Evolutionary conservation across 768 basidiomycete species (phyloP), one percentile per base, ranked within the genome.

Genomic region (Mycena metata): DNA sequence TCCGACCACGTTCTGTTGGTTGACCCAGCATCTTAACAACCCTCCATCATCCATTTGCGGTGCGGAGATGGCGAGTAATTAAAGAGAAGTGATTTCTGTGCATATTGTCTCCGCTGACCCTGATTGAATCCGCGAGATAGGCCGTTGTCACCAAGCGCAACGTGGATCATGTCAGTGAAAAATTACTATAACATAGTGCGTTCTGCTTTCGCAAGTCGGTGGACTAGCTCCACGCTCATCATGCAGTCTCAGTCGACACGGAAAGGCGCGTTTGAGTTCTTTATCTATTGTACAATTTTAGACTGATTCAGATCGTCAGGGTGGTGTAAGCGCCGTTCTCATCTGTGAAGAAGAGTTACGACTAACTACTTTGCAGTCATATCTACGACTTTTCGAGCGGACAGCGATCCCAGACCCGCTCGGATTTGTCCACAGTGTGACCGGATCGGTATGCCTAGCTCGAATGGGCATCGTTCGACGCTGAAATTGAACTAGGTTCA

Each of bases 381-480:
- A 23, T 69, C 63, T 26, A 33, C 42, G 39, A 64, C 57, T 23
- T 69, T 69, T 58, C 61, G n/a, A 24, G 50, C 42, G 17, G 61
- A 55, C 16, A 49, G 15, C 21, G 45, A 59, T 9, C 58, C 62
- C 2, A 52, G 43, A 43, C 62, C 68, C 30, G 68, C 68, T n/a
- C 68, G 68, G 49, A 56, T 69, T 21, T 69, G 68, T 56, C 68
- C 68, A 1, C 39, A 56, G 39, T 69, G 68, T n/a, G 50, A 51
- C n/a, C 62, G 58, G 24, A 56, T 64, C 15, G 68, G 68, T 69
- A 56, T 19, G 51, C 30, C 19, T 23, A 39, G 11, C 9, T 17
- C 0, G 16, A 16, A 45, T 19, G 23, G 23, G 4, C 17, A 3
- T 16, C 26, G 35, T 21, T 13, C 24, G 19, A 15, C 9, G 21